Conservation (phyloP, 2,329 filamentous ascomycete species). For the Acarospora socialis region DNA sequence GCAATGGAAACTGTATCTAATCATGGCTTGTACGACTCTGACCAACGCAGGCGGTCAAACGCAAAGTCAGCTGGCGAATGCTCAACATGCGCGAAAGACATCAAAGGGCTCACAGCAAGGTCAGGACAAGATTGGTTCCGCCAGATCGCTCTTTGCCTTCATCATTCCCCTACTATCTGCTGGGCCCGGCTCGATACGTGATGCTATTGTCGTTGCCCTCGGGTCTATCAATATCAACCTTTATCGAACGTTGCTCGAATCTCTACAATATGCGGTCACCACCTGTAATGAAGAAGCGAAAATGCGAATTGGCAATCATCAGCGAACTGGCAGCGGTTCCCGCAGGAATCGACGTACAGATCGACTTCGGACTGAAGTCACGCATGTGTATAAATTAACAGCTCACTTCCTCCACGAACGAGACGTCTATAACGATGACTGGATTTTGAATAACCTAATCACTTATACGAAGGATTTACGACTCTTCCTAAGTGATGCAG, state of each 20-base stretch:
- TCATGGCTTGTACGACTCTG: constrained; percentile 92
- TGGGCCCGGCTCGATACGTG: constrained; percentile 64
- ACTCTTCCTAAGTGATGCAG: constrained; percentile 84
- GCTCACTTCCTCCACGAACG: constrained; percentile 72
- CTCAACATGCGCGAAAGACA: constrained; percentile 66
- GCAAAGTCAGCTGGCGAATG: constrained; percentile 43
- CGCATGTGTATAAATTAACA: constrained; percentile 88
- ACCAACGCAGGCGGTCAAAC: constrained; percentile 61
- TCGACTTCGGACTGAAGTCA: constrained; percentile 79
- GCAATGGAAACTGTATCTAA: constrained; percentile 95
- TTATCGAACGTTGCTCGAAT: constrained; percentile 80
- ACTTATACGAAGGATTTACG: constrained; percentile 85
- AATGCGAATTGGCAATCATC: constrained; percentile 58
- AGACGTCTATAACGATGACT: constrained; percentile 72
- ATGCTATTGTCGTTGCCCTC: constrained; percentile 80
- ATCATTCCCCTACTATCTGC: constrained; percentile 77
- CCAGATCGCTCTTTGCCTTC: constrained; percentile 76
- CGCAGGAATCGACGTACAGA: constrained; percentile 74
- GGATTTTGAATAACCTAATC: constrained; percentile 77
- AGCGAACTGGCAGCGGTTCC: constrained; percentile 69
- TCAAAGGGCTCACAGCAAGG: constrained; percentile 53
- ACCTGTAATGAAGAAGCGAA: constrained; percentile 82
- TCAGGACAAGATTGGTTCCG: constrained; percentile 72
- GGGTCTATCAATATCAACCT: constrained; percentile 92
- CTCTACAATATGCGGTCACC: constrained; percentile 71